Evolutionary conservation across 1,284 basidiomycete genomes (phyloP).

Genomic region (Vanrija pseudolonga): DNA sequence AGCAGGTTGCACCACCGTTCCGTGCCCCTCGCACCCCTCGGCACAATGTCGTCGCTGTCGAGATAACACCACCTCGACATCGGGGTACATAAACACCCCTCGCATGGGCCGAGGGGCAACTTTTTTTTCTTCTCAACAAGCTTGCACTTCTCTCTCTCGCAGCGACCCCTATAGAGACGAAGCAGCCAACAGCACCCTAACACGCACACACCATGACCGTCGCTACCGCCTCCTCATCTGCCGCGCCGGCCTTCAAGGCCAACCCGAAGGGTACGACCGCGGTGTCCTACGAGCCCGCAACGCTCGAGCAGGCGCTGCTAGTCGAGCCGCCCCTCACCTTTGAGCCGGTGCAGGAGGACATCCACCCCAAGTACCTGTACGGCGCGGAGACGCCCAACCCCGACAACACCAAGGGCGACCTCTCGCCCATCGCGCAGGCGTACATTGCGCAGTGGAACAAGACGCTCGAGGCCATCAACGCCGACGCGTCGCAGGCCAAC

Average conservation of each 20-base stretch:
- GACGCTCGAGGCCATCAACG: conserved; percentile 3
- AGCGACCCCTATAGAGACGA: too few relatives aligned
- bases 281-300: background rate
- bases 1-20: too few relatives aligned
- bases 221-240: too few relatives aligned
- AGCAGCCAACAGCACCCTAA: too few relatives aligned
- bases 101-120: too few relatives aligned
- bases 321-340: background rate
- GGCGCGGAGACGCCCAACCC: background rate
- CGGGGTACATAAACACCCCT: too few relatives aligned
- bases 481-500: background rate
- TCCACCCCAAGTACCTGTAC: background rate
- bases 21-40: too few relatives aligned
- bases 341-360: background rate
- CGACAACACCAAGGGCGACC: background rate
- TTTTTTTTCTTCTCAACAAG: too few relatives aligned
- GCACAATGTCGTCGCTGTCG: too few relatives aligned
- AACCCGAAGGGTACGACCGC: background rate
- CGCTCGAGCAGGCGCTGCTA: background rate
- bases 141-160: too few relatives aligned
- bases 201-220: too few relatives aligned
- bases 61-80: too few relatives aligned
- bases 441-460: background rate
- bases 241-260: background rate
- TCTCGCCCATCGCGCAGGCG: background rate